Base-by-base conservation (phyloP, 148 eudicot species). In the Cornus florida region DNA sequence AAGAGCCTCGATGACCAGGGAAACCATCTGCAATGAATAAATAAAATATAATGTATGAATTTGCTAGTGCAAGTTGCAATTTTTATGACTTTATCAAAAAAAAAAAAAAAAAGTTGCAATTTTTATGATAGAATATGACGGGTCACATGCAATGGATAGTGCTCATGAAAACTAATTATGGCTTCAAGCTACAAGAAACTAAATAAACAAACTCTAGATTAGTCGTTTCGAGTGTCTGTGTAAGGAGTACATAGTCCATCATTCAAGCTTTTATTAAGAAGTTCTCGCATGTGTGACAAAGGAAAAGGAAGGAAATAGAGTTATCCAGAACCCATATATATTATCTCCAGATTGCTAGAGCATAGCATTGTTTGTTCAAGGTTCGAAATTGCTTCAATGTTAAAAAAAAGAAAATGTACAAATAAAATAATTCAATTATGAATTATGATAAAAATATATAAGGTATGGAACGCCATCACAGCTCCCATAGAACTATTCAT, bases 1-100 rank as follows among this genome's bases (percentile, higher is more conserved):
- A 82, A 92, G 84, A 84, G 90, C 92, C 83, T 93, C 92, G 69
- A 96, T 68, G 32, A 83, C 57, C 75, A 93, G 78, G 4, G 98
- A 91, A 59, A 86, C 83, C 64, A 86, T 87, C 99, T 96, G 79
- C 87, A 76, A 48, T 38, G 81, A 28, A 72, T 67, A 76, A 77
- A 79, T n/a, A 75, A 24, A 59, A 7, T 12, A 64, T 20, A 57
- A 46, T 38, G 39, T 66, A 50, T 70, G 7, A 33, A 71, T 12
- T 10, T 20, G 23, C 66, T 17, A 62, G 24, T 62, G 24, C 64
- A 62, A 62, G 23, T 62, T 62, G 24, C 66, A 62, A 19, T 62
- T 19, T 7, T 13, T 33, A 48, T 23, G 67, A 56, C 28, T 28
- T 28, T 0, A 0, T 1, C 28, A 28, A 28, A 28, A 28, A 28